Evolutionary conservation across 257 asterid genomes (phyloP).

Genomic region (Leonotis leonurus): DNA sequence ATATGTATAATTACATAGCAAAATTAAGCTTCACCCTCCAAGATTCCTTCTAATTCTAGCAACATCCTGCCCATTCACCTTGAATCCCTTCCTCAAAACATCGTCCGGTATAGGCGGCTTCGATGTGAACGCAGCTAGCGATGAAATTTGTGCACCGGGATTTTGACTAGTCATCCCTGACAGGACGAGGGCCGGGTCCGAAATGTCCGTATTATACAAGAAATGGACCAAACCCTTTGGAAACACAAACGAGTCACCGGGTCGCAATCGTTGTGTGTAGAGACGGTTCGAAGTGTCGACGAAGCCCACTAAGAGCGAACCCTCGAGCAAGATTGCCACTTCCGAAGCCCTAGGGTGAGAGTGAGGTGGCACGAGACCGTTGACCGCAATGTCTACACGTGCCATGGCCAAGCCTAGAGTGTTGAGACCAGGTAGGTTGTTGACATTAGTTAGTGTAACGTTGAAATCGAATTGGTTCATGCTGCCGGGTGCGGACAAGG

Average conservation of each 20-base stretch:
- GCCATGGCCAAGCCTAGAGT: constrained; percentile 60
- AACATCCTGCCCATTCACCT: constrained; percentile 34
- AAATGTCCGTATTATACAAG: constrained; percentile 30
- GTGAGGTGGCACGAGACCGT: constrained; percentile 51
- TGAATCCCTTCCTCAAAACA: constrained; percentile 36
- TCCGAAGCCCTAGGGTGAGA: constrained; percentile 73
- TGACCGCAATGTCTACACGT: constrained; percentile 37
- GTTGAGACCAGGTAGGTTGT: constrained; percentile 38
- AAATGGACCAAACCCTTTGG: constrained; percentile 49
- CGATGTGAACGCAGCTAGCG: constrained; percentile 22
- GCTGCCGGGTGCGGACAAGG: constrained; percentile 37
- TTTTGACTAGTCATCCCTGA: constrained; percentile 60
- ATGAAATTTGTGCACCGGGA: constrained; percentile 42
- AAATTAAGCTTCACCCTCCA: constrained; percentile 27
- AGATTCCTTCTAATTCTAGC: constrained; percentile 34
- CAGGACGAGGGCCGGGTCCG: constrained; percentile 25
- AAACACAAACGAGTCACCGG: constrained; percentile 55
- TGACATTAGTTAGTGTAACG: constrained; percentile 29
- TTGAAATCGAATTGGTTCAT: constrained; percentile 37
- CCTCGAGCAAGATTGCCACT: constrained; percentile 44
- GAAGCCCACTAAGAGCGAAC: constrained; percentile 54
- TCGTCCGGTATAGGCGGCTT: constrained; percentile 28
- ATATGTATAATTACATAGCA: neutral
- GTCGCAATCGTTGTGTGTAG: constrained; percentile 30
- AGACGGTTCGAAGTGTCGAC: constrained; percentile 35